phyloP scores from a whole-genome alignment of 1,139 yeast genomes.

The Keqinozyma sinolaborantium region DNA sequence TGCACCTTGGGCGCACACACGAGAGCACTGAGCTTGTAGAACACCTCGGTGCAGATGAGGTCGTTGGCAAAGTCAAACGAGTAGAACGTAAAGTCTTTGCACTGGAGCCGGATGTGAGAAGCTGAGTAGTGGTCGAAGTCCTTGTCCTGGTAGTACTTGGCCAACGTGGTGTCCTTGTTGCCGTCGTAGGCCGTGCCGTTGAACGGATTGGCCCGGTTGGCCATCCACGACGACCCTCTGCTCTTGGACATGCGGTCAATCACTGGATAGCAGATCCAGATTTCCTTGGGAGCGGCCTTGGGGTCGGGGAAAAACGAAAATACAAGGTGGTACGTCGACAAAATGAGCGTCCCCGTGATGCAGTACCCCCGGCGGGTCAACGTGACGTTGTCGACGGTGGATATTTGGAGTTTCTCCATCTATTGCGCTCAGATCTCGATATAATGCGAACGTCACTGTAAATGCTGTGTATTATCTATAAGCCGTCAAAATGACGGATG shows the following conservation, averaged over 20 bases:
- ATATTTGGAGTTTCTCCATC: conserved; percentile 22
- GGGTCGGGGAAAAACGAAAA: conserved; percentile 45
- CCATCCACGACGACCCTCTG: conserved; percentile 44
- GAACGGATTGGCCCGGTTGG: conserved; percentile 7
- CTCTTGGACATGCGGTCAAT: conserved; percentile 65
- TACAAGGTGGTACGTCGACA: conserved; percentile 85
- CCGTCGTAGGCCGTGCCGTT: conserved; percentile 4
- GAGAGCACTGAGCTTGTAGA: conserved; percentile 62
- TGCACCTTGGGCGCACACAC: conserved; percentile 40
- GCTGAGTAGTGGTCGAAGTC: conserved; percentile 44
- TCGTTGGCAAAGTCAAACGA: conserved; percentile 71
- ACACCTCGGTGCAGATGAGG: conserved; percentile 63
- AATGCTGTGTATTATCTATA: conserved; percentile 21
- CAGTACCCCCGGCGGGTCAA: conserved; percentile 68
- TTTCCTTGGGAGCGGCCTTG: conserved; percentile 47
- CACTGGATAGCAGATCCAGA: conserved; percentile 93
- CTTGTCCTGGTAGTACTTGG: conserved; percentile 11
- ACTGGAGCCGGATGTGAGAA: conserved; percentile 61
- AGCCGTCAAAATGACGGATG: conserved; percentile 62
- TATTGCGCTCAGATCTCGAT: neutral
- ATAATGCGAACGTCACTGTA: neutral
- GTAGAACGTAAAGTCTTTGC: conserved; percentile 85
- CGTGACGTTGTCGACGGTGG: conserved; percentile 61
- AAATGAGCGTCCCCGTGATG: conserved; percentile 64
- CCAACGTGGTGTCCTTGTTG: conserved; percentile 10